These are phyloP conservation scores for Xylaria sp. DNA, from an alignment of 2,329 filamentous ascomycete species.

Conservation along the genomic window DNA sequence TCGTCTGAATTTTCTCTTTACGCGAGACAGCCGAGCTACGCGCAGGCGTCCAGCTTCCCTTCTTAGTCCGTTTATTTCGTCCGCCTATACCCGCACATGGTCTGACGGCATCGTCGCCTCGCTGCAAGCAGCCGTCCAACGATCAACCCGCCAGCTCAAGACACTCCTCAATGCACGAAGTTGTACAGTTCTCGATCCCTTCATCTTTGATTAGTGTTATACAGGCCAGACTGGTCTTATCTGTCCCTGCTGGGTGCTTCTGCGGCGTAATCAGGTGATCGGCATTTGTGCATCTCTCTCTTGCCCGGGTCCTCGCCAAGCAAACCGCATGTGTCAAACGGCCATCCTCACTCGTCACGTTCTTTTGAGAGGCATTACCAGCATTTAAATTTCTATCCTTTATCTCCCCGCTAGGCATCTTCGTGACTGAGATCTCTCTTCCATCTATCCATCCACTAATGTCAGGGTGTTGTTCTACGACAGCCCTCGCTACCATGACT, in stretches of 20 bases:
- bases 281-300: slow-evolving; percentile 20
- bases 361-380: slow-evolving; percentile 1
- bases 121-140: slow-evolving; percentile 10
- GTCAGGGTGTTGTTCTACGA: not conserved
- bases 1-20: not conserved
- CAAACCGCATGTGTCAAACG: slow-evolving; percentile 3
- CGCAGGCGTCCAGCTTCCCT: slow-evolving; percentile 2
- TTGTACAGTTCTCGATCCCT: slow-evolving; percentile 1
- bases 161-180: slow-evolving; percentile 6
- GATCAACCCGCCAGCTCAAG: slow-evolving; percentile 1
- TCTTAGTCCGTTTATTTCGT: slow-evolving; percentile 3
- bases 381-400: slow-evolving; percentile 3
- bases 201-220: slow-evolving; percentile 16
- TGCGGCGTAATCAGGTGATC: slow-evolving; percentile 22
- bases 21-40: slow-evolving; percentile 1
- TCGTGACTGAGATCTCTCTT: not conserved
- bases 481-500: slow-evolving; percentile 21
- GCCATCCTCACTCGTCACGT: slow-evolving; percentile 7
- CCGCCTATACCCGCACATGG: not conserved
- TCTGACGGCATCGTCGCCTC: slow-evolving; percentile 4
- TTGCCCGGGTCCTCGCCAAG: slow-evolving; percentile 3
- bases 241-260: slow-evolving; percentile 14
- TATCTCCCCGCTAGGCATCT: not conserved
- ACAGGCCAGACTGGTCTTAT: slow-evolving; percentile 18
- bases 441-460: not conserved